Evolutionary conservation across 345 rosid genomes (phyloP).

Genomic region (Cardiospermum halicacabum): DNA sequence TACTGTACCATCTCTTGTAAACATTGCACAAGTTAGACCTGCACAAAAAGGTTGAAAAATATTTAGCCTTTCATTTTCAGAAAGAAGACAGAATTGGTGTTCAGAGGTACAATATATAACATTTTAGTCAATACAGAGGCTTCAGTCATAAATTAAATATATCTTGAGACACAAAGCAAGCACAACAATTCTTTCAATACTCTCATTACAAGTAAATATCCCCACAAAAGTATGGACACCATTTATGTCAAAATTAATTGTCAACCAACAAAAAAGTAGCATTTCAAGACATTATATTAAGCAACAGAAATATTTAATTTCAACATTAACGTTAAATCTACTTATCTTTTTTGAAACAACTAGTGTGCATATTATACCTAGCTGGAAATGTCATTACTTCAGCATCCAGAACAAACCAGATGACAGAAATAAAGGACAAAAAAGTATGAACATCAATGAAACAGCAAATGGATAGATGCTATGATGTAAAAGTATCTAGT

Average conservation of each 20-base stretch:
- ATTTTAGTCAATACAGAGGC: neutral
- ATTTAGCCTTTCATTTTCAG: conserved; percentile 16
- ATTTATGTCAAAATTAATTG: conserved; percentile 1
- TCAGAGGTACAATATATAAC: neutral
- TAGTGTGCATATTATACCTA: too few relatives aligned
- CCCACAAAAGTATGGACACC: neutral
- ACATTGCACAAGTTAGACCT: conserved; percentile 92
- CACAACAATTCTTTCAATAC: neutral
- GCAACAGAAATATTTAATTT: neutral
- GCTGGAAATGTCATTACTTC: too few relatives aligned
- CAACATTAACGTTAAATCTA: neutral
- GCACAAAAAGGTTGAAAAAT: conserved; percentile 31
- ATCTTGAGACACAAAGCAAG: neutral
- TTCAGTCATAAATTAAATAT: conserved; percentile 7
- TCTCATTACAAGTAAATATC: neutral
- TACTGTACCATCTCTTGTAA: conserved; percentile 64
- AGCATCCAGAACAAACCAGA: too few relatives aligned
- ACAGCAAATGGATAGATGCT: too few relatives aligned
- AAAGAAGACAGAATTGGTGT: neutral
- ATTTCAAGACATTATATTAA: neutral
- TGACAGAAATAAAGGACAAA: too few relatives aligned
- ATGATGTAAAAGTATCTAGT: too few relatives aligned
- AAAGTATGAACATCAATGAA: too few relatives aligned
- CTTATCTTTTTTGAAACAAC: neutral
- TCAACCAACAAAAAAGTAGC: neutral